phyloP scores from a whole-genome alignment of 768 basidiomycete species.

The Myochromella boudieri region DNA sequence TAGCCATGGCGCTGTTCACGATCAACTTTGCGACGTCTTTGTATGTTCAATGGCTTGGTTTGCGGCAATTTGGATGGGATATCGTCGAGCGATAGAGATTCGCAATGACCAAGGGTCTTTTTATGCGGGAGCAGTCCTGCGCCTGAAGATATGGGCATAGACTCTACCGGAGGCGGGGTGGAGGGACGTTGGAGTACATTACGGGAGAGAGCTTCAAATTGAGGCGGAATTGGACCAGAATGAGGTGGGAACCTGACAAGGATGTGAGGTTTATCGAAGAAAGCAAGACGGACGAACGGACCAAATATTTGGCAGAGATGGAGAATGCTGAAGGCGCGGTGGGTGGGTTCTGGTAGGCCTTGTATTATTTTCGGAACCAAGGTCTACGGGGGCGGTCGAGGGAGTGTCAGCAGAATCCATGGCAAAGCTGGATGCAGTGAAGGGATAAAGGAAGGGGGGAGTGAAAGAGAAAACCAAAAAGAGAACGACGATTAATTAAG shows the following conservation, averaged over 20 bases:
- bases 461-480: conserved; percentile 29
- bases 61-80: conserved; percentile 18
- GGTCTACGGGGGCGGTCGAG: conserved; percentile 25
- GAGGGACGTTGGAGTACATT: conserved; percentile 30
- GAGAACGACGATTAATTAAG: conserved; percentile 32
- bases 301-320: conserved; percentile 73
- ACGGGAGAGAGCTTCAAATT: conserved; percentile 25
- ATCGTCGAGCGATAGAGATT: conserved; percentile 18
- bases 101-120: conserved; percentile 12
- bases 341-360: conserved; percentile 30
- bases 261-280: background rate
- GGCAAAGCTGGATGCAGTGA: conserved; percentile 25
- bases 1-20: conserved; percentile 33
- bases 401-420: conserved; percentile 27
- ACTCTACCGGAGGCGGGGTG: conserved; percentile 27
- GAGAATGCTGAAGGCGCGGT: conserved; percentile 59
- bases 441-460: conserved; percentile 30
- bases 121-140: background rate
- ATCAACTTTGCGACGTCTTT: conserved; percentile 33
- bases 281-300: conserved; percentile 28
- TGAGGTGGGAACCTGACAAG: conserved; percentile 45
- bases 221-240: conserved; percentile 40
- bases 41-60: conserved; percentile 23
- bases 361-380: conserved; percentile 14
- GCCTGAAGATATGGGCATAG: background rate